Evolutionary conservation across 257 asterid genomes (phyloP), one percentile per base, ranked within the genome.

Genomic region (Jasminum sambac): DNA sequence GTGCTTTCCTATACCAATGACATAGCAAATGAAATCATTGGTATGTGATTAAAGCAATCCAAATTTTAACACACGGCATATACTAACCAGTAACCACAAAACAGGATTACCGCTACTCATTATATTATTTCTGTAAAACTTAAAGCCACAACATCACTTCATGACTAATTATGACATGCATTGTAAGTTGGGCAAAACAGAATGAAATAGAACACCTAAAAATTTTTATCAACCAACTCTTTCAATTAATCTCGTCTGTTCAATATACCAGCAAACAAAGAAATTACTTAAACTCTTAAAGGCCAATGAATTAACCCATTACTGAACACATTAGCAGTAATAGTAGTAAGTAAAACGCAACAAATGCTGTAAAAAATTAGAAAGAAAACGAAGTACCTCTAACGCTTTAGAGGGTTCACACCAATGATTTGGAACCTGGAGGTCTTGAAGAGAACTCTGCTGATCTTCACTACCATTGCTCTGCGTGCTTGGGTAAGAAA

Each of bases 381-480:
- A 41, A n/a, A 37, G 25, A n/a, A 42, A 72, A 69, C 13, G 2
- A 4, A 10, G 36, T 71, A 91, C 98, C 94, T 86, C 83, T 0
- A 79, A 61, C 40, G 98, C 96, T 82, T 77, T 88, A 6, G 90
- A 78, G 39, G 91, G 92, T 38, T 89, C 87, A 71, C 83, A 62
- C 98, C 98, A 92, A 14, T 80, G 83, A 78, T 63, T 70, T 14
- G 98, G 98, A 67, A 92, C 94, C 73, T 80, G 84, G 64, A 92
- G 94, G 60, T 81, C 88, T 61, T 89, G 81, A 72, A 85, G 64
- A 9, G 78, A 65, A 71, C 69, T 77, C 60, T 73, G 74, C n/a
- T 65, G 41, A 21, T 76, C 82, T 63, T 72, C 86, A 11, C 71
- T 74, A 59, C 72, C 85, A 48, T 67, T 43, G 65, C 69, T 75